Conservation (phyloP, 2,329 filamentous ascomycete species). For the Diaporthe helianthi region DNA sequence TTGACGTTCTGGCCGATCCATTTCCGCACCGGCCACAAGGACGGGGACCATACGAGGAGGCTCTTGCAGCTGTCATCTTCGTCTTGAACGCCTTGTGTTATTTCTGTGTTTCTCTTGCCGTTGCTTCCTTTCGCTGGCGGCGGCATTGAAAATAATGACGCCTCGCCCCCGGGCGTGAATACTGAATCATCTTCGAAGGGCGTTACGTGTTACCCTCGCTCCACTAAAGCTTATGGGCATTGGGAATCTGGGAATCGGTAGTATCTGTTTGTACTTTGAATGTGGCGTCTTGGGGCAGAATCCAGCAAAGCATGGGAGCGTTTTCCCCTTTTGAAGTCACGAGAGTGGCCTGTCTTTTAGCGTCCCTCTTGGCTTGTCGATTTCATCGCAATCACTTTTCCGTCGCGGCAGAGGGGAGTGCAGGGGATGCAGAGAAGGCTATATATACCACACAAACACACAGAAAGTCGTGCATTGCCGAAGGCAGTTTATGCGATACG, state of each 20-base stretch:
- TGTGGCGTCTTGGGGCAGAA: slow-evolving; percentile 26
- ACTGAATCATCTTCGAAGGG: background rate
- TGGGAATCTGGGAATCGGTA: background rate
- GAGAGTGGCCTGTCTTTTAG: background rate
- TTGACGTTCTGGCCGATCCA: slow-evolving; percentile 35
- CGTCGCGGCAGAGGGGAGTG: background rate
- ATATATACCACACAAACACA: background rate
- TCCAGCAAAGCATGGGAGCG: slow-evolving; percentile 26
- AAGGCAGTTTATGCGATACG: background rate
- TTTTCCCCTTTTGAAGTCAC: background rate
- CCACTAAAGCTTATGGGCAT: background rate
- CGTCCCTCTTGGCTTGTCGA: background rate
- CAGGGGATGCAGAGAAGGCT: background rate
- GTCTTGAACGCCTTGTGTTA: slow-evolving; percentile 6
- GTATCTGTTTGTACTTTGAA: background rate
- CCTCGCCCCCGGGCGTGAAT: background rate
- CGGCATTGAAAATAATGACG: background rate
- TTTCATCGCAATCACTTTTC: background rate
- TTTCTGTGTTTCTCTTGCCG: background rate
- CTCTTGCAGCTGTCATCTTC: slow-evolving; percentile 31
- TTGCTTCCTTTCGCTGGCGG: slow-evolving; percentile 6
- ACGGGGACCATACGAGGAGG: slow-evolving; percentile 31
- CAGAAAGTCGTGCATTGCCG: background rate
- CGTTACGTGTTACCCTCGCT: background rate
- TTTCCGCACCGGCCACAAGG: slow-evolving; percentile 25